A percentile compares a stretch with the other conserved stretches of the same genome.
phyloP scores from a whole-genome alignment of 345 rosid genomes.

The Hypericum androsaemum region DNA sequence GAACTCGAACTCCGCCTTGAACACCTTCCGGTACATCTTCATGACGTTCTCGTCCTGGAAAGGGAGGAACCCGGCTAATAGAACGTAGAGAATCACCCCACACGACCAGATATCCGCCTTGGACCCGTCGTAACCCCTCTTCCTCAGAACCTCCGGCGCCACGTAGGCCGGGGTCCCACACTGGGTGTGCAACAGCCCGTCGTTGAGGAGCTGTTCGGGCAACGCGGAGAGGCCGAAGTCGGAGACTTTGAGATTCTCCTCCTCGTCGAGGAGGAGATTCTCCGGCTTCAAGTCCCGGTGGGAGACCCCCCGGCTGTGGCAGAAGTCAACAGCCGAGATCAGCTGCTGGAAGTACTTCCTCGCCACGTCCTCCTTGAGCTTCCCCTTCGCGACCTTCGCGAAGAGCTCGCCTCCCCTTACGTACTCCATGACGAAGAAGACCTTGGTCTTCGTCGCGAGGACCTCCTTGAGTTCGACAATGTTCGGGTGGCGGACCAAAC shows the following conservation, averaged over 20 bases:
- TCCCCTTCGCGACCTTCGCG: slow-evolving; percentile 21
- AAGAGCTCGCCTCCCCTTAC: slow-evolving; percentile 26
- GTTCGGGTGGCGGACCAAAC: slow-evolving; percentile 20
- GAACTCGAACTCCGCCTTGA: slow-evolving; percentile 21
- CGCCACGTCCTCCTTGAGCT: slow-evolving; percentile 16
- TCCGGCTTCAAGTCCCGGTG: slow-evolving; percentile 26
- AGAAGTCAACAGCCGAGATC: slow-evolving; percentile 22
- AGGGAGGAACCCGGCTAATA: slow-evolving; percentile 22
- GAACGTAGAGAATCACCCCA: slow-evolving; percentile 20
- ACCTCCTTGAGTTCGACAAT: slow-evolving; percentile 20
- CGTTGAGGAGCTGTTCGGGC: slow-evolving; percentile 44
- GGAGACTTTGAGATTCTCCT: slow-evolving; percentile 7
- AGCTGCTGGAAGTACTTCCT: slow-evolving; percentile 23
- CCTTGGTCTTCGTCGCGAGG: slow-evolving; percentile 19
- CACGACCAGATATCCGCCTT: slow-evolving; percentile 24
- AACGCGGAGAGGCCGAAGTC: slow-evolving; percentile 8
- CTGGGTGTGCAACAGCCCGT: slow-evolving; percentile 42
- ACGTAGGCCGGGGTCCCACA: slow-evolving; percentile 53
- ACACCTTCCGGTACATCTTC: slow-evolving; percentile 22
- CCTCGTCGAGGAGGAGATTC: slow-evolving; percentile 10
- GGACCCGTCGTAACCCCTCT: slow-evolving; percentile 41
- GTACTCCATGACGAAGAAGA: slow-evolving; percentile 23
- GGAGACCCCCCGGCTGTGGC: slow-evolving; percentile 23
- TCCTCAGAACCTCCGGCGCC: slow-evolving; percentile 30
- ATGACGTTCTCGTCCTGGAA: slow-evolving; percentile 22